Base-by-base conservation (phyloP, 164 flowering plant species). In the Sextonia rubra region DNA sequence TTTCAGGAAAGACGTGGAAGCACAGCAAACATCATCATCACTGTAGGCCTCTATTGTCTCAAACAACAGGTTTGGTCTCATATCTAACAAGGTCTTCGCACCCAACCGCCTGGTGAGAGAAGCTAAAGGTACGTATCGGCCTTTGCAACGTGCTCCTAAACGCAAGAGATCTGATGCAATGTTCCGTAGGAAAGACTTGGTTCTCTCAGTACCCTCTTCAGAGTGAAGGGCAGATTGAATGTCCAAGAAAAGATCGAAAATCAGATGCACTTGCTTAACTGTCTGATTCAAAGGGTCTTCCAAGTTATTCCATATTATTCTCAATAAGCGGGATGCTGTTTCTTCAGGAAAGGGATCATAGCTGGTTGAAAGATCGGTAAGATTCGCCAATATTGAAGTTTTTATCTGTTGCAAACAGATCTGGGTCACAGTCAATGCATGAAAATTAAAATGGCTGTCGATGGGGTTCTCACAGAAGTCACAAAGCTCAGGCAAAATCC, bases 281-380 rank as follows among this genome's bases (percentile, higher is more conserved):
- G 98, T 93, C 85, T 96, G 99, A 79, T 88, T 96, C 68, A 96
- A 71, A n/a, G 98, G 93, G 80, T 96, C 99, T 80, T 96, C 98
- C 79, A 96, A 85, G 77, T 93, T 96, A 84, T 90, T 91, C 99
- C 99, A 96, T 74, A 96, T 85, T 47, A 93, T 90, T 78, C 83
- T 87, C 80, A 92, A 66, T 73, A 96, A 78, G 48, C 93, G 86
- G 26, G 82, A 52, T 7, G 88, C 93, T 86, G 89, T 80, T 2
- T 82, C 85, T 77, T 88, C 97, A 2, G 92, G 79, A 29, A 96
- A 80, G 18, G 90, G 95, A 70, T 83, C 83, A 79, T 85, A 90
- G 63, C 78, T 68, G 27, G 76, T 80, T 20, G 83, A 75, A 30
- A 44, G 2, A 60, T 74, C 72, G 4, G 76, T 79, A 47, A 80